Conservation (phyloP, 306 rosid genomes). For the Chamaecrista fasciculata region DNA sequence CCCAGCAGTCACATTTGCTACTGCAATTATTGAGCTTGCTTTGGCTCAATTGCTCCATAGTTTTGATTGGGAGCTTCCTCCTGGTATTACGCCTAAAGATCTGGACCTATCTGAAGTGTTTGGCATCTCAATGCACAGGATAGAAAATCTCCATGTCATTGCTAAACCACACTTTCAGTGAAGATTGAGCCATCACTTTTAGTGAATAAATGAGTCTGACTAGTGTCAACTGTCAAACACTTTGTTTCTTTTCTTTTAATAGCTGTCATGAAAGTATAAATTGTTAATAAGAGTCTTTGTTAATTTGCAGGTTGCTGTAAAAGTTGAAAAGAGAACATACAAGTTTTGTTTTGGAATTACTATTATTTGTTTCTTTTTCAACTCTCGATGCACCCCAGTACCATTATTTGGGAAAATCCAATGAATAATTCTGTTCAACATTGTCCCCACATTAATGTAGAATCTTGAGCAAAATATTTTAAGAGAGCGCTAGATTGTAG, state of each 20-base stretch:
- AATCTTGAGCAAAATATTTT: background rate
- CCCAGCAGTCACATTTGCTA: constrained; percentile 46
- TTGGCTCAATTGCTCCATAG: constrained; percentile 65
- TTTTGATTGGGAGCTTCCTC: constrained; percentile 73
- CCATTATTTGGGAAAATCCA: no score
- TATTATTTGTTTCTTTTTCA: no score
- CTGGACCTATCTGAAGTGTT: constrained; percentile 61
- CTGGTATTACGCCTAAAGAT: constrained; percentile 40
- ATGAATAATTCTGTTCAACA: background rate
- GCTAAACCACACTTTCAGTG: constrained; percentile 46
- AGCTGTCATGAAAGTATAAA: no score
- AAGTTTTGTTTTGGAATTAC: no score
- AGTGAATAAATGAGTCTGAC: constrained; percentile 17
- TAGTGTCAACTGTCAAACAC: no score
- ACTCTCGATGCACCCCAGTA: no score
- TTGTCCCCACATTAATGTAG: background rate
- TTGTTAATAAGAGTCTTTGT: no score
- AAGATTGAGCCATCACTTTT: background rate
- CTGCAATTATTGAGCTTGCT: constrained; percentile 54
- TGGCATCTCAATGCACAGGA: constrained; percentile 68
- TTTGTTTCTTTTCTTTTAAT: no score
- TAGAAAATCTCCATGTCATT: constrained; percentile 40
- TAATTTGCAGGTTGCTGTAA: no score
- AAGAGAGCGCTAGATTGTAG: background rate
- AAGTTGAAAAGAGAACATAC: no score